Evolutionary conservation across 441 rosid genomes (phyloP), one percentile per base, ranked within the genome.

Genomic region (Gossypium lobatum): DNA sequence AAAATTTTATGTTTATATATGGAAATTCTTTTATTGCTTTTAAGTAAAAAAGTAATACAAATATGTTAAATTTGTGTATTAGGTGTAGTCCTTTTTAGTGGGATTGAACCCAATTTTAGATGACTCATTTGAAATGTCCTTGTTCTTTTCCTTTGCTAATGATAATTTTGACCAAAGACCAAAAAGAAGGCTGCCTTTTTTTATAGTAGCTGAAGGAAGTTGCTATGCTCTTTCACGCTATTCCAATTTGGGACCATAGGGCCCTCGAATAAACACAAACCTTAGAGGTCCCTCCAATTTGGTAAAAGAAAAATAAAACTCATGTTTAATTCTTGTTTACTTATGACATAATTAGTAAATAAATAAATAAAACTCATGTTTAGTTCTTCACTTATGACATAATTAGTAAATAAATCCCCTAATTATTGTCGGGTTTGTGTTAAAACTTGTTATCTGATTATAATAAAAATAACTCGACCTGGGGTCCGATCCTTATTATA

Each of bases 91-190:
- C 1, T 6, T n/a, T 6, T 52, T 4, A 16, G 45, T 69, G 57
- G 58, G 17, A 10, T 46, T 16, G 73, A 77, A 63, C 77, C 76
- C 54, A 73, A 34, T 67, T 60, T 52, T 6, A 1, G 39, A 34
- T 34, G 39, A 34, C 39, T 34, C 39, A 6, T 34, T 34, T 34
- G 2, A 34, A 34, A 6, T 34, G 9, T 34, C 39, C 2, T 34
- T 34, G 2, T 28, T 28, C 6, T 28, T 28, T 28, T 3, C 4
- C 6, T 34, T 71, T 45, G 54, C 20, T 14, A 7, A 18, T 7
- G n/a, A 48, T 57, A 72, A 64, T 1, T 72, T 64, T 77, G 63
- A 65, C 54, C 62, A 17, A 64, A 64, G 25, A 34, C 39, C 39
- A 34, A 34, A 7, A 31, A 1, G 4, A 4, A 31, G 37, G 37